Conservation (phyloP, 2,329 filamentous ascomycete genomes). For the Onygenales sp. region DNA sequence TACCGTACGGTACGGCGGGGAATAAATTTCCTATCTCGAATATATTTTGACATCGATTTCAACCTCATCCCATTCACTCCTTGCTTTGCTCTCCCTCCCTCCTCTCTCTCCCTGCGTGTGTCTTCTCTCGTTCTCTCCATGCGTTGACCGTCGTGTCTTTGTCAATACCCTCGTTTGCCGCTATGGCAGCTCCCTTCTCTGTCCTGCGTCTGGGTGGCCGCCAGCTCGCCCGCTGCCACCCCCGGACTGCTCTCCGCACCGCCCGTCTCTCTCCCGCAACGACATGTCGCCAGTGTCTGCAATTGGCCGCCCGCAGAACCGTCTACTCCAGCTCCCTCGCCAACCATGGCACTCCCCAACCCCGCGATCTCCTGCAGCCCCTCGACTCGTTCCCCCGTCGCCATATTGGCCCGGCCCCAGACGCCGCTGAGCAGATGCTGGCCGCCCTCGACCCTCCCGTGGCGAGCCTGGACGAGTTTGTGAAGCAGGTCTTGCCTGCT, state of each 20-base stretch:
- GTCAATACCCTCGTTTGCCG: not conserved
- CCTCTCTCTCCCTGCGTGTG: not conserved
- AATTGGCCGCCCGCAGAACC: constrained; percentile 18
- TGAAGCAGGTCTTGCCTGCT: constrained; percentile 70
- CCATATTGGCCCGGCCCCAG: constrained; percentile 74
- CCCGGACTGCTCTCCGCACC: constrained; percentile 1
- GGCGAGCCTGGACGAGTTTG: constrained; percentile 67
- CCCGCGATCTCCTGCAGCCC: constrained; percentile 33
- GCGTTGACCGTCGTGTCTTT: not conserved
- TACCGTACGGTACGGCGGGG: not conserved
- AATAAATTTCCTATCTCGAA: not conserved
- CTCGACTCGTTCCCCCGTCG: constrained; percentile 61
- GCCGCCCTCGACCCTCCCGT: constrained; percentile 65
- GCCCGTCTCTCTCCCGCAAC: constrained; percentile 20
- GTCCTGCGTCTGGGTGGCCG: constrained; percentile 11
- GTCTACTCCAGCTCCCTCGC: constrained; percentile 90
- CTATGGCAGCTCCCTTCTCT: constrained; percentile 11
- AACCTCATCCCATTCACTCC: too few relatives aligned
- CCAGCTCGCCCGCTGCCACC: constrained; percentile 5
- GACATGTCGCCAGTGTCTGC: constrained; percentile 20
- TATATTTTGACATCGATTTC: not conserved
- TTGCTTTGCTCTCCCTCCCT: too few relatives aligned
- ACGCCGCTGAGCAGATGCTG: constrained; percentile 68
- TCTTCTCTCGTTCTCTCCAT: not conserved
- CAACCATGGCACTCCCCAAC: constrained; percentile 55